Base-by-base conservation (phyloP, 495 filamentous ascomycete species). In the Viridothelium virens region DNA sequence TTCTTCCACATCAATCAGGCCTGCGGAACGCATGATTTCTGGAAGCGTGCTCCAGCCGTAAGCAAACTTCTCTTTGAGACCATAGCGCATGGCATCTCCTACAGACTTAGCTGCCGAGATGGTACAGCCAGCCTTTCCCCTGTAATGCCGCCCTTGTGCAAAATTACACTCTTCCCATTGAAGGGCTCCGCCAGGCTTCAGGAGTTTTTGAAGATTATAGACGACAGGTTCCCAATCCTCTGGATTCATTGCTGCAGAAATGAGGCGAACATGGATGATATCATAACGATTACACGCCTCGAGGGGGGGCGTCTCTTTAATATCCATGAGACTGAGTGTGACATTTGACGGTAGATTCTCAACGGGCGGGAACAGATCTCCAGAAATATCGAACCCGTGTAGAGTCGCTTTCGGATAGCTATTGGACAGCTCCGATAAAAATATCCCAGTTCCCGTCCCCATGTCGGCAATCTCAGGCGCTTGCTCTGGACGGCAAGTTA, bases 131-230 rank as follows among this genome's bases (percentile, higher is more conserved):
- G 5, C 18, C n/a, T n/a, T 53, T 53, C 16, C 48, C n/a, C 48
- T 53, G n/a, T 53, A 53, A 18, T 53, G 16, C 18, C 48, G 48
- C 16, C 6, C 48, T 53, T 18, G 6, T 25, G 6, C 9, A n/a
- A 53, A 53, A 53, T 53, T 53, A n/a, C 48, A 53, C 16, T 53
- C 48, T n/a, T 53, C 48, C 48, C 48, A 53, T 18, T 53, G 48
- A 4, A 53, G 5, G 18, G 48, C 48, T 11, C 48, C 48, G 18
- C 48, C 48, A 9, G 48, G 48, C n/a, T 53, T 53, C 4, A 53
- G 16, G 6, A 53, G 48, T 18, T 53, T 6, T 18, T 10, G 3
- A n/a, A 53, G 48, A 18, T 53, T 53, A 11, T 18, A n/a, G n/a
- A 53, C 48, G n/a, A 53, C 48, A 25, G 4, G 7, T 3, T 11